Evolutionary conservation across 257 asterid genomes (phyloP).

Genomic region (Solanum pinnatisectum): DNA sequence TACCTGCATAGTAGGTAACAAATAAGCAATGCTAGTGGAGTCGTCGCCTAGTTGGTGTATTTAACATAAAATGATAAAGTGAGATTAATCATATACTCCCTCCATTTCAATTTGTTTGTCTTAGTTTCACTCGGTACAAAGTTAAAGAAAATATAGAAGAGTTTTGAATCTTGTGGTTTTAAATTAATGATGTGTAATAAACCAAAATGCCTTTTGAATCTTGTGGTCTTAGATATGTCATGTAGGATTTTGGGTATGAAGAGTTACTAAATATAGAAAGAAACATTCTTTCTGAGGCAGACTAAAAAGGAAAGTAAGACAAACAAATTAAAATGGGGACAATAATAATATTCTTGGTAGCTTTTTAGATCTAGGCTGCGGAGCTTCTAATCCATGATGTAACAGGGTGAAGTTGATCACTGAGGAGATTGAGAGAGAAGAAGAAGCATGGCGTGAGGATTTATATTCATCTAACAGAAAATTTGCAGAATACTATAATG

Average conservation of each 20-base stretch:
- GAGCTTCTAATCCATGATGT: slow-evolving; percentile 13
- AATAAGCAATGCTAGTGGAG: not conserved
- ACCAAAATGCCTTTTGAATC: not conserved
- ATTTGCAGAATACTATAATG: slow-evolving; percentile 93
- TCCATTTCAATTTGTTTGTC: not conserved
- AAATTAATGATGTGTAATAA: not conserved
- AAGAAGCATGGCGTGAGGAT: slow-evolving; percentile 85
- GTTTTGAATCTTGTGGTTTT: not conserved
- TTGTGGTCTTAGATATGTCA: not conserved
- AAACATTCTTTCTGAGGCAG: not conserved
- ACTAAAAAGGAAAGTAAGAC: not conserved
- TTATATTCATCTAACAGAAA: slow-evolving; percentile 90
- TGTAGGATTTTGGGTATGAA: not conserved
- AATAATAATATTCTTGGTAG: not conserved
- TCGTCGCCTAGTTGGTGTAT: not conserved
- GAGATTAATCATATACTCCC: not conserved
- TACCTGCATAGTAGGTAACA: not conserved
- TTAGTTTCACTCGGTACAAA: not conserved
- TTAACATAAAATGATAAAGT: not conserved
- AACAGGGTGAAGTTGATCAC: slow-evolving; percentile 82
- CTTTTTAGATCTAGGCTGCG: not conserved
- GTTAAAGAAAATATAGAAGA: not conserved
- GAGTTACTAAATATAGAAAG: not conserved
- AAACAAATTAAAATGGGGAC: not conserved
- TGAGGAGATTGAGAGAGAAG: slow-evolving; percentile 98